phyloP scores from a whole-genome alignment of 2,329 filamentous ascomycete genomes.

The Botrytis medusae region DNA sequence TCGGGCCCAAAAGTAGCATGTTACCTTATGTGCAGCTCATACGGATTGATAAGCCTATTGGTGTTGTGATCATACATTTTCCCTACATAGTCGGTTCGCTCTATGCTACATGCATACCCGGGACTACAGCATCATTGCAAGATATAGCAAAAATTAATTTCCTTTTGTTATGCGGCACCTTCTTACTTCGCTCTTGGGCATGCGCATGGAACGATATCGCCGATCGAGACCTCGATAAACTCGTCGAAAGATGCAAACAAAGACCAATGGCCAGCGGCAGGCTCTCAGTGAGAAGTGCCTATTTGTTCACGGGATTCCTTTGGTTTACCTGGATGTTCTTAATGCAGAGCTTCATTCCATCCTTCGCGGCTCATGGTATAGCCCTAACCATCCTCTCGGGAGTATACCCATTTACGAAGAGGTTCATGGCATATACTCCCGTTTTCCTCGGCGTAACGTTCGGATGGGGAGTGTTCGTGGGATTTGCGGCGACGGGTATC shows the following conservation, averaged over 20 bases:
- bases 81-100: not conserved
- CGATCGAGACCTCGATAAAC: not conserved
- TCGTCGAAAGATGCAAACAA: not conserved
- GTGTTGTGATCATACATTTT: constrained; percentile 5
- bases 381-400: not conserved
- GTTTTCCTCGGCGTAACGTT: not conserved
- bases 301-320: not conserved
- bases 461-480: not conserved
- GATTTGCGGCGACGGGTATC: not conserved
- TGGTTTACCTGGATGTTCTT: not conserved
- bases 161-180: not conserved
- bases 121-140: not conserved
- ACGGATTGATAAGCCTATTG: not conserved
- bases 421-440: not conserved
- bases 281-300: not conserved
- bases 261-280: not conserved
- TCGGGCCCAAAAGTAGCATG: not conserved
- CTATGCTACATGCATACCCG: not conserved
- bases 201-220: not conserved
- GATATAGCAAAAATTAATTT: not conserved
- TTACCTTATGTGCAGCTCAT: not conserved
- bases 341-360: not conserved
- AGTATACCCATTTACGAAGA: not conserved
- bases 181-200: not conserved
- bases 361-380: not conserved